Percentiles rank a stretch among this genome's conserved stretches.
Conservation (phyloP, 1,284 basidiomycete species). For the Rhodotorula sp. region DNA sequence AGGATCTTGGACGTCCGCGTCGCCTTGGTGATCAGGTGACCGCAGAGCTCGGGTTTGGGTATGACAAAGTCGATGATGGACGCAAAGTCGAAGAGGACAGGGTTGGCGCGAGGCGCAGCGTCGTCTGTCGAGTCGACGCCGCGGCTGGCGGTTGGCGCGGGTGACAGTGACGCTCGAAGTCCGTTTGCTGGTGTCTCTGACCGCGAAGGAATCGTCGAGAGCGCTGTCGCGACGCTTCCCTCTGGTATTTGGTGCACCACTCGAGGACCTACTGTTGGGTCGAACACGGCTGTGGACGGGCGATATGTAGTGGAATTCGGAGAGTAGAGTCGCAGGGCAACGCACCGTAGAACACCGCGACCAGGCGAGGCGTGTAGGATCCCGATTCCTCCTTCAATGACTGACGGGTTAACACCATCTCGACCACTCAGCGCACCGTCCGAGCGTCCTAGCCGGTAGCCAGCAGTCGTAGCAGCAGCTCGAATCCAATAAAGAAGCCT, state of each 20-base stretch:
- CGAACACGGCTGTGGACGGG: slow-evolving; percentile 79
- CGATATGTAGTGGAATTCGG: background rate
- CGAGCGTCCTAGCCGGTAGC: too few relatives aligned
- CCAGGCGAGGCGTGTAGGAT: slow-evolving; percentile 15
- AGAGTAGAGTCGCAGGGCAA: too few relatives aligned
- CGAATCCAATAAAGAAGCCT: background rate
- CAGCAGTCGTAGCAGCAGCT: background rate
- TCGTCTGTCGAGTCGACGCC: background rate
- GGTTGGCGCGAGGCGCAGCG: slow-evolving; percentile 23
- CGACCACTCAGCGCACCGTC: too few relatives aligned
- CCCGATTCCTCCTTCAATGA: slow-evolving; percentile 26
- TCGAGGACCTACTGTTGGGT: slow-evolving; percentile 74
- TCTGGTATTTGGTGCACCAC: slow-evolving; percentile 88
- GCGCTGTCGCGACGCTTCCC: slow-evolving; percentile 59
- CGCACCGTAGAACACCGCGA: slow-evolving; percentile 32
- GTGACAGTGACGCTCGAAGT: background rate
- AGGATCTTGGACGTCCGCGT: slow-evolving; percentile 74
- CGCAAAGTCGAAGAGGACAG: slow-evolving; percentile 78
- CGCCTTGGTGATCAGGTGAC: slow-evolving; percentile 70
- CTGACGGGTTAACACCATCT: slow-evolving; percentile 11
- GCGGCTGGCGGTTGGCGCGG: background rate
- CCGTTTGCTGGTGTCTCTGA: slow-evolving; percentile 16
- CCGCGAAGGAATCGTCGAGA: slow-evolving; percentile 31
- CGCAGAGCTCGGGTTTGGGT: slow-evolving; percentile 79
- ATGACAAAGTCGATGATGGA: slow-evolving; percentile 93